Evolutionary conservation across 306 rosid genomes (phyloP).

Genomic region (barrel medic (Medicago truncatula)): MtrunA17r5.0-ANR NC_053044.1:50586501-50587000

Average conservation of each 20-base stretch:
- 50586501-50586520: not conserved
- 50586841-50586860: not conserved
- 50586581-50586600: not conserved
- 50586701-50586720: not conserved
- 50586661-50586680: not conserved
- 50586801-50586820: not conserved
- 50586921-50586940: not conserved
- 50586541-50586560: not conserved
- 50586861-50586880: not conserved
- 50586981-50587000: conserved; percentile 1
- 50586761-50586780: not conserved
- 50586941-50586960: conserved; percentile 7
- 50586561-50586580: not conserved
- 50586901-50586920: not conserved
- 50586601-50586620: not conserved
- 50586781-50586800: not conserved
- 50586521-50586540: not conserved
- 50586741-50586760: not conserved
- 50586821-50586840: not conserved
- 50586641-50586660: not conserved
- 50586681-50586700: not conserved
- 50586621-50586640: not conserved
- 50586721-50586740: not conserved
- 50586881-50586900: not conserved
- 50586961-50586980: not conserved